Evolutionary conservation across 257 asterid genomes (phyloP), one percentile per base, ranked within the genome.

Genomic region (Verbena officinalis): DNA sequence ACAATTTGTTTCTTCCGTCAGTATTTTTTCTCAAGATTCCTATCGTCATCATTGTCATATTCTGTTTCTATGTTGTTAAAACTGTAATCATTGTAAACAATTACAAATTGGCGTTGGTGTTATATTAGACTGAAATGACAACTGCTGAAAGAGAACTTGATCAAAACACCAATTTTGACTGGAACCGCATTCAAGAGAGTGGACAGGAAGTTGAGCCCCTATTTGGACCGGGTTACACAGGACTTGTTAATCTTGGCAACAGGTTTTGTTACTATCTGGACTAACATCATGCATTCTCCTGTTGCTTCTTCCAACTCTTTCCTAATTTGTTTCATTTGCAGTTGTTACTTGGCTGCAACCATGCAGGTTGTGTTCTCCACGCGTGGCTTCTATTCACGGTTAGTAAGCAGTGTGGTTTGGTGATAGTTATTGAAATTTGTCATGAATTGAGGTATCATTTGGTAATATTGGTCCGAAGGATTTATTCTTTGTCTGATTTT

Each of bases 111-210:
- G 13, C 59, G 42, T 59, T 42, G 15, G 13, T 70, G 3, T 55
- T 78, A 21, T 71, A 65, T 61, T 77, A 92, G 99, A 94, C 99
- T 42, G 97, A 94, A 78, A 84, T 90, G 99, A 94, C 99, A 5
- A 94, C 99, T 64, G 97, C 97, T 60, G 99, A 94, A 79, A 86
- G 90, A 73, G 99, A 94, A 72, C 97, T 94, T 67, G 99, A 94
- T 78, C 97, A 86, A 68, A 94, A 90, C 70, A 81, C 92, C 81
- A 94, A 83, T 74, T 94, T 65, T 23, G 99, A 94, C 82, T 94
- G 99, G 99, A 94, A 94, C 71, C 95, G 99, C 55, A 94, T 94
- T 73, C 99, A 90, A 82, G 97, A 94, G 82, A 94, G 96, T 54
- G 96, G 97, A 59, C 83, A 83, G 71, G 96, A 94, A 16, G 84